Evolutionary conservation across 2,329 filamentous ascomycete species (phyloP).

Genomic region (Trichoderma sp.): DNA sequence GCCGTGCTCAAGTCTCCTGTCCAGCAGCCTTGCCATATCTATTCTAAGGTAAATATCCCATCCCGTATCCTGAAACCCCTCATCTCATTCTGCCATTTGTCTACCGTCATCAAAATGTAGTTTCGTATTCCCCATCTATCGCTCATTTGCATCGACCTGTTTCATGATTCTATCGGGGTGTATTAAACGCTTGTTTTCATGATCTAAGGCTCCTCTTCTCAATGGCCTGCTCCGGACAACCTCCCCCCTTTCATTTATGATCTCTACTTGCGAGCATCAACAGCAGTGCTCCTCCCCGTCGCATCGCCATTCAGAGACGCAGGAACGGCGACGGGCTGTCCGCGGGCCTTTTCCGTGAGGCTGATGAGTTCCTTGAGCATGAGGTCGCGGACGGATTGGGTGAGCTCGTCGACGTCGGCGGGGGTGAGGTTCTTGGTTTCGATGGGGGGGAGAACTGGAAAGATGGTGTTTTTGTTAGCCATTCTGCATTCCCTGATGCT

Average conservation of each 20-base stretch:
- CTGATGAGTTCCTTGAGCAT: constrained; percentile 71
- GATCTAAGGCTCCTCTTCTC: neutral
- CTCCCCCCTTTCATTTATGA: too few relatives aligned
- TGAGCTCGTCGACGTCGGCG: constrained; percentile 76
- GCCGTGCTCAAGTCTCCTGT: too few relatives aligned
- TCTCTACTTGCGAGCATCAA: constrained; percentile 33
- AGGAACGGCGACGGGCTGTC: constrained; percentile 42
- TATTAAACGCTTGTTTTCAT: neutral
- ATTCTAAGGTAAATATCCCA: too few relatives aligned
- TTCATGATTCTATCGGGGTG: too few relatives aligned
- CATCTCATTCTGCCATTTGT: too few relatives aligned
- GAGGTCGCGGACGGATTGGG: constrained; percentile 66
- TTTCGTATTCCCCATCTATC: too few relatives aligned
- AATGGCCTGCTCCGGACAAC: neutral
- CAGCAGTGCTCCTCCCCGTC: constrained; percentile 38
- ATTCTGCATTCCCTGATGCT: too few relatives aligned
- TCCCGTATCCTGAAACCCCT: too few relatives aligned
- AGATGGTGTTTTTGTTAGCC: neutral
- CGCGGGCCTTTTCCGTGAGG: constrained; percentile 56
- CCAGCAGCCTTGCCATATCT: too few relatives aligned
- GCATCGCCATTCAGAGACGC: constrained; percentile 32
- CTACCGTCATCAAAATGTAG: too few relatives aligned
- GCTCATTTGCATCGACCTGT: too few relatives aligned
- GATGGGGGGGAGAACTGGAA: constrained; percentile 75
- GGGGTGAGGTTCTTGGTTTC: constrained; percentile 71